These are phyloP conservation scores for Calonectria pseudoreteaudii DNA, from an alignment of 2,329 filamentous ascomycete genomes.

Conservation along the genomic window DNA sequence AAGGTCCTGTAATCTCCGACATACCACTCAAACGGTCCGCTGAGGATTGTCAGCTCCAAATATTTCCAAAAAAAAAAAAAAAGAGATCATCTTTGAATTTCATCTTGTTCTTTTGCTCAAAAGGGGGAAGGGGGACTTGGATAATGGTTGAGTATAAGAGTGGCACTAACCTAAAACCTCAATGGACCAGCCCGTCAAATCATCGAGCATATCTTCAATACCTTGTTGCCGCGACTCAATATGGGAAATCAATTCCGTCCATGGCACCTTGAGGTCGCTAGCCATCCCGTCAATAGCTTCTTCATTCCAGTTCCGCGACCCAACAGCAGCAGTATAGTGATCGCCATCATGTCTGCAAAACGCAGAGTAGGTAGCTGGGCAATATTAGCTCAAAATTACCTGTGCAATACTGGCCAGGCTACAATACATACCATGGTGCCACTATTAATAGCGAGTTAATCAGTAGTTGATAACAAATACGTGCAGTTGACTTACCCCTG, in stretches of 20 bases:
- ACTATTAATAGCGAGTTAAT: conserved; percentile 39
- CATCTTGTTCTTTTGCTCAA: too few relatives aligned
- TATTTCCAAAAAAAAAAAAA: too few relatives aligned
- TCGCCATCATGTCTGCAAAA: conserved; percentile 57
- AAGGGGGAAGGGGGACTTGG: neutral
- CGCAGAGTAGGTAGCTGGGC: conserved; percentile 50
- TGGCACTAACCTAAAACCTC: conserved; percentile 28
- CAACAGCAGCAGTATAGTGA: conserved; percentile 43
- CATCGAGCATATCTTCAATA: neutral
- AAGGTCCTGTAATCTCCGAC: conserved; percentile 13
- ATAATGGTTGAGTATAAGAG: neutral
- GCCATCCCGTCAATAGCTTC: conserved; percentile 55
- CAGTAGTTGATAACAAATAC: neutral
- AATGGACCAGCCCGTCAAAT: conserved; percentile 14
- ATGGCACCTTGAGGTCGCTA: conserved; percentile 46
- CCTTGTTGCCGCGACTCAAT: neutral
- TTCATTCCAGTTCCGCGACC: conserved; percentile 57
- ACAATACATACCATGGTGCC: conserved; percentile 38
- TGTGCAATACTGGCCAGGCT: neutral
- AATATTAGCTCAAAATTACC: neutral
- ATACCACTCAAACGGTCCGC: neutral
- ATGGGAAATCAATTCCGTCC: conserved; percentile 39
- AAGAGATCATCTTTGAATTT: too few relatives aligned
- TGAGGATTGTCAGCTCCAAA: neutral
- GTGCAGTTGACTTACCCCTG: conserved; percentile 45